Base-by-base conservation (phyloP, 768 basidiomycete species). In the Leucogyrophana mollusca region DNA sequence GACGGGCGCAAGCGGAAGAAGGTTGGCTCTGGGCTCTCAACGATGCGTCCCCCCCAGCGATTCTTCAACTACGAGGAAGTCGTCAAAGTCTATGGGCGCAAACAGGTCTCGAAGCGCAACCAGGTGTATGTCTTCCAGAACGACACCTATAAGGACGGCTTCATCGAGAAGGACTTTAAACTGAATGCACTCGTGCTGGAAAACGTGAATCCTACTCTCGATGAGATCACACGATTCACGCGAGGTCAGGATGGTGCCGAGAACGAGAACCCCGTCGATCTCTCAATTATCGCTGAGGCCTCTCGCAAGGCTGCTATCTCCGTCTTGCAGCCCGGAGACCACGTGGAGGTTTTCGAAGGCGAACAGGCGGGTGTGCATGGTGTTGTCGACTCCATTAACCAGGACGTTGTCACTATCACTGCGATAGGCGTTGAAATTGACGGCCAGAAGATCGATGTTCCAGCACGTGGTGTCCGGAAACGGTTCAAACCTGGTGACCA, bases 401-500 rank as follows among this genome's bases (percentile, higher is more conserved):
- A 86, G 52, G 94, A 98, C 49, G 80, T 93, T 9, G 90, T 98
- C 25, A 83, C 86, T 2, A 80, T 99, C 50, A 82, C 82, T 25
- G 89, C 89, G 2, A 71, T 82, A 21, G 87, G 88, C 4, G 68
- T 89, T 22, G 94, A 96, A 48, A 77, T 95, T 41, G 89, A 91
- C 48, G 89, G 87, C 0, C 87, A 91, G 62, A 84, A 86, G 61
- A 79, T 94, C 45, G 90, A 94, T 48, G 77, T 94, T 7, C 86
- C 89, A 9, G 90, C 91, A 1, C 76, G 89, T 45, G 88, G 88
- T 62, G 94, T 98, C 3, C 76, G 94, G 57, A 99, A 99, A 70
- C 77, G 87, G 35, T 98, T 99, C 76, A 94, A 92, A 62, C 79
- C 93, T 45, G 96, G 96, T 59, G 95, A 98, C 68, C 96, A 99